Percentiles rank a stretch among this genome's conserved stretches.
phyloP scores from a whole-genome alignment of 1,139 yeast species.

The Blastobotrys ciferrii region DNA sequence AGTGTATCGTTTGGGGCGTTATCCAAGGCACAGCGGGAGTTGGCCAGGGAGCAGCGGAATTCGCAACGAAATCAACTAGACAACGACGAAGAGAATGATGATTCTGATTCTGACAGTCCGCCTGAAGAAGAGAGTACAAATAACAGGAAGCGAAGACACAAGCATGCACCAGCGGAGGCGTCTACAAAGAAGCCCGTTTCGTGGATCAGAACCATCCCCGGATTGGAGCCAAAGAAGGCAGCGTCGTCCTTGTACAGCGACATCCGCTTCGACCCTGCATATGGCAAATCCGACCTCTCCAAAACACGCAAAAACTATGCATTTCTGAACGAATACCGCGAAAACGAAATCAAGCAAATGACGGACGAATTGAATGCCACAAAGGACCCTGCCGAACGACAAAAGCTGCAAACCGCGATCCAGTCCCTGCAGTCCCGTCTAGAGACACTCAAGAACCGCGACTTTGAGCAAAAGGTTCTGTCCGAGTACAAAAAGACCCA shows the following conservation, averaged over 20 bases:
- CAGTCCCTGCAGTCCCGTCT: conserved; percentile 67
- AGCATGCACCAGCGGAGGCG: conserved; percentile 79
- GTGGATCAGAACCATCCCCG: conserved; percentile 70
- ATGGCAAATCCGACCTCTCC: conserved; percentile 74
- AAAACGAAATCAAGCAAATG: conserved; percentile 65
- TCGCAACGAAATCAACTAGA: conserved; percentile 21
- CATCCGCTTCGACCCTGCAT: conserved; percentile 85
- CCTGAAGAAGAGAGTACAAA: conserved; percentile 24
- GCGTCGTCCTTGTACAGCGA: conserved; percentile 57
- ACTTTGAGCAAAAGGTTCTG: conserved; percentile 66
- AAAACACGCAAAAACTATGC: conserved; percentile 70
- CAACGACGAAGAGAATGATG: conserved; percentile 19
- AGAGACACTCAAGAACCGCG: conserved; percentile 73
- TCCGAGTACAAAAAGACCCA: conserved; percentile 45
- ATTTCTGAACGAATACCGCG: conserved; percentile 82
- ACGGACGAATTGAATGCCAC: conserved; percentile 55
- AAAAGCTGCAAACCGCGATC: conserved; percentile 44
- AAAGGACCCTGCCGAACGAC: conserved; percentile 53
- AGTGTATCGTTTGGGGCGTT: conserved; percentile 60
- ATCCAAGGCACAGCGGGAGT: conserved; percentile 53
- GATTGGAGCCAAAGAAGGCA: conserved; percentile 47
- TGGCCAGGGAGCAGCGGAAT: conserved; percentile 36
- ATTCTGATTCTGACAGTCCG: conserved; percentile 25
- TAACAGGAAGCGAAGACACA: conserved; percentile 34
- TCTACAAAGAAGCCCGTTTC: conserved; percentile 74